Evolutionary conservation across 2,329 filamentous ascomycete species (phyloP), one percentile per base, ranked within the genome.

Genomic region (Stemphylium vesicarium): DNA sequence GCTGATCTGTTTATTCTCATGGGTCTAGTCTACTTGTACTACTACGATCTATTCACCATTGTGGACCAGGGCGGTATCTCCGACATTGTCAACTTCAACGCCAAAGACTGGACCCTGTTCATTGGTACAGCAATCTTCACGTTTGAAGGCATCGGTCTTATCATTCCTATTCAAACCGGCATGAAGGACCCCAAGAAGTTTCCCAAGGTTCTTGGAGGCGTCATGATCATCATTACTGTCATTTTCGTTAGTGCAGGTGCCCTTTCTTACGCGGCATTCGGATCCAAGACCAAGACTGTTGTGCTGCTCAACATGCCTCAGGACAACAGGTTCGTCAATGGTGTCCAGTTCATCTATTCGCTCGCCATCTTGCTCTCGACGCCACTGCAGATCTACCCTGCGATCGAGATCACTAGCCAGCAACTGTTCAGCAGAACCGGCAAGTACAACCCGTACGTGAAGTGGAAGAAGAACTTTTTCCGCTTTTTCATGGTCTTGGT

Each of bases 111-210:
- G 95, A 96, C 95, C 0, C 84, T 99, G 4, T 98, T 99, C 75
- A 99, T 99, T 67, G 96, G 95, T 58, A 99, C 96, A 0, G 95
- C 96, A 24, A 98, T 99, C 73, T 99, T 99, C 79, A 98, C 95
- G 0, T 99, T 98, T 71, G 95, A 99, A 74, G 95, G 95, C 24
- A 96, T 99, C 57, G 96, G 95, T 11, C 85, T 99, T 43, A 96
- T 99, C 75, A 97, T 99, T 59, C 95, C 96, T 0, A 97, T 99
- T 56, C 96, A 99, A 77, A 93, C 96, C 70, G 96, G 93, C 18
- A 99, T 99, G 95, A 90, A 88, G 72, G 83, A 93, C 37, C 96
- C 94, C 0, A 82, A 88, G 62, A 94, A 96, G 74, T 99, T 99
- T 76, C 92, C 95, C 41, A 85, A 85, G 56, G 94, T 99, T 42